Base-by-base conservation (phyloP, 2,329 filamentous ascomycete species). In the Pseudogymnoascus pannorum region DNA sequence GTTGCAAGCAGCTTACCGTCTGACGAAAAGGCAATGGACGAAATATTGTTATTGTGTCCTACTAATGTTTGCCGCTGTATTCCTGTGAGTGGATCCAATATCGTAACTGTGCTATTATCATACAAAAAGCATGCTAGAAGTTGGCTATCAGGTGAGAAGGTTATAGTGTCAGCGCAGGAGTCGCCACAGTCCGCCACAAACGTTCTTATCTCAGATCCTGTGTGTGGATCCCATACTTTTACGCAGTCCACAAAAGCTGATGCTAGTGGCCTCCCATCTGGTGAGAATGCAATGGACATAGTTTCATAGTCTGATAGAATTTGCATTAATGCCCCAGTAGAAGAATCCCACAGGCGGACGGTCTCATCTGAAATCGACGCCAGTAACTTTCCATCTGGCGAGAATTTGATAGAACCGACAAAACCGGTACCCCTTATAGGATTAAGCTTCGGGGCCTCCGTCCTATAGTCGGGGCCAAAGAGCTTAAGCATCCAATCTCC, bases 261-360 rank as follows among this genome's bases (percentile, higher is more conserved):
- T 12, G 36, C 48, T 12, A 62, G 22, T 22, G 44, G 33, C 14
- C 54, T 51, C 6, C 12, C 24, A 38, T 63, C 60, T 14, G 48
- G 51, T 33, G 60, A 63, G 60, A 63, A 62, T 18, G 62, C 60
- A 12, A 63, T 57, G 12, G 57, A 38, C 12, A 3, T 16, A 33
- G 62, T 24, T 16, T n/a, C 18, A 57, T 36, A 5, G 12, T 62
- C 33, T 6, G 3, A 2, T 16, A 63, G 48, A n/a, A 22, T 59
- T 29, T 12, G 16, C 33, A 38, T 11, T 12, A 5, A 24, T 48
- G n/a, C n/a, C n/a, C 29, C 35, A 14, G 26, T 20, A 11, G 57
- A 4, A 40, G 26, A 11, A 36, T 26, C 16, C 57, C 35, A 20
- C 20, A 26, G 9, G 8, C n/a, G 14, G 16, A 26, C 7, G 14